A percentile compares a stretch with the other conserved stretches of the same genome.
Evolutionary conservation across 2,329 filamentous ascomycete genomes (phyloP).

Genomic region (Tolypocladium tundrense): DNA sequence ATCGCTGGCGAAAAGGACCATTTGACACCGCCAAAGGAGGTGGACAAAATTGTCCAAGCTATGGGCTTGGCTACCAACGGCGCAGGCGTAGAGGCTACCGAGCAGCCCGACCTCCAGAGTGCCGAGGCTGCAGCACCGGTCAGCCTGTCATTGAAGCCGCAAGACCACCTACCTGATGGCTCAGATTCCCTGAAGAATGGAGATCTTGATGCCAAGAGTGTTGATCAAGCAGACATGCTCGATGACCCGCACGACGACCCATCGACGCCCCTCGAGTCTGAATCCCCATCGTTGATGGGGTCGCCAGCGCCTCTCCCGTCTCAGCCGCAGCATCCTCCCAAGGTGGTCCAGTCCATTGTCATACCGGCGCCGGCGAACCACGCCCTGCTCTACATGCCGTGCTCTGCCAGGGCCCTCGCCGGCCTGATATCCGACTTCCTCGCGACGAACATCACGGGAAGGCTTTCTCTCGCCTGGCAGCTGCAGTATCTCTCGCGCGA

Average conservation of each 20-base stretch:
- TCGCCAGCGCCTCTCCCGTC: conserved; percentile 28
- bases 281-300: neutral
- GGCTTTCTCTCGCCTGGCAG: conserved; percentile 82
- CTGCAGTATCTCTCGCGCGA: conserved; percentile 78
- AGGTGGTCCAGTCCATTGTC: conserved; percentile 56
- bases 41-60: conserved; percentile 51
- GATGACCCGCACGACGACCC: conserved; percentile 34
- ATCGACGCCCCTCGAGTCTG: conserved; percentile 32
- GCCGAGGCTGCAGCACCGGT: conserved; percentile 39
- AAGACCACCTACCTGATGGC: conserved; percentile 21
- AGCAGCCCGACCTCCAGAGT: conserved; percentile 11
- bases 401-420: conserved; percentile 64
- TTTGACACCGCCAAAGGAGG: conserved; percentile 61
- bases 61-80: conserved; percentile 14
- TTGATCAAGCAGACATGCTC: conserved; percentile 9
- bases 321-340: conserved; percentile 36
- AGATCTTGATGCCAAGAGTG: neutral
- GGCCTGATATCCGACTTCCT: conserved; percentile 80
- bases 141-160: conserved; percentile 20
- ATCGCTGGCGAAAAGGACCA: conserved; percentile 69
- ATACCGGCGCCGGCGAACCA: conserved; percentile 73
- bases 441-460: conserved; percentile 59
- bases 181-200: neutral
- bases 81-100: neutral
- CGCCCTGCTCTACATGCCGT: conserved; percentile 71